phyloP scores from a whole-genome alignment of 805 yeast genomes.

The Candida oleophila region DNA sequence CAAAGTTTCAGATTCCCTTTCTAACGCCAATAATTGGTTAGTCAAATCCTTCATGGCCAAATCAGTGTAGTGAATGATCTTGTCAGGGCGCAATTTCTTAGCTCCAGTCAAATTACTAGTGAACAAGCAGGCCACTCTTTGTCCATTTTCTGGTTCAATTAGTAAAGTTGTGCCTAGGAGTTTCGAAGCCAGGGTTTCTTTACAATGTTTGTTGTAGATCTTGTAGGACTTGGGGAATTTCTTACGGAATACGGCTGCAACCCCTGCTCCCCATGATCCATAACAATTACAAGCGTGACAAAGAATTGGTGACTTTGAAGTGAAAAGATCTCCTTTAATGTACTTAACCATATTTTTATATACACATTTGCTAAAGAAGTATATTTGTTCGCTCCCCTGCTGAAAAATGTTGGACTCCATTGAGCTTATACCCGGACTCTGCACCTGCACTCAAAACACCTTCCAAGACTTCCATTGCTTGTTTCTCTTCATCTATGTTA shows the following conservation, averaged over 20 bases:
- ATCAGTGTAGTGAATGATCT: slow-evolving; percentile 52
- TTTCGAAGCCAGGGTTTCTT: slow-evolving; percentile 14
- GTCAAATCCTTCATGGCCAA: slow-evolving; percentile 48
- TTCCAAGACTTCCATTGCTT: slow-evolving; percentile 7
- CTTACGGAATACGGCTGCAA: slow-evolving; percentile 57
- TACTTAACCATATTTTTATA: slow-evolving; percentile 37
- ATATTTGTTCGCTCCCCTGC: slow-evolving; percentile 24
- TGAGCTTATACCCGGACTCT: slow-evolving; percentile 28
- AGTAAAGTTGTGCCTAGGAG: slow-evolving; percentile 58
- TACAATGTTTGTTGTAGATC: slow-evolving; percentile 47
- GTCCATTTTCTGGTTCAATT: slow-evolving; percentile 30
- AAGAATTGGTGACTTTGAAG: slow-evolving; percentile 40
- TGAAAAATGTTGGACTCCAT: slow-evolving; percentile 26
- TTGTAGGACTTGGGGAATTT: slow-evolving; percentile 58
- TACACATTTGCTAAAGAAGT: neutral
- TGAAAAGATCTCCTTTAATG: slow-evolving; percentile 58
- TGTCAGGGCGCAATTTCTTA: slow-evolving; percentile 35
- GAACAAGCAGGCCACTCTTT: slow-evolving; percentile 66
- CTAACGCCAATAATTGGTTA: slow-evolving; percentile 26
- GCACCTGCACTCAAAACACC: slow-evolving; percentile 32
- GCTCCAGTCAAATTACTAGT: slow-evolving; percentile 58
- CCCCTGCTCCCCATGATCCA: slow-evolving; percentile 86
- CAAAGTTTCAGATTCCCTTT: slow-evolving; percentile 16
- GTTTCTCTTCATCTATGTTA: slow-evolving; percentile 3
- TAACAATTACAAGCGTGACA: slow-evolving; percentile 80